Evolutionary conservation across 1,284 basidiomycete genomes (phyloP), one percentile per base, ranked within the genome.

Genomic region (Pisolithus thermaeus): DNA sequence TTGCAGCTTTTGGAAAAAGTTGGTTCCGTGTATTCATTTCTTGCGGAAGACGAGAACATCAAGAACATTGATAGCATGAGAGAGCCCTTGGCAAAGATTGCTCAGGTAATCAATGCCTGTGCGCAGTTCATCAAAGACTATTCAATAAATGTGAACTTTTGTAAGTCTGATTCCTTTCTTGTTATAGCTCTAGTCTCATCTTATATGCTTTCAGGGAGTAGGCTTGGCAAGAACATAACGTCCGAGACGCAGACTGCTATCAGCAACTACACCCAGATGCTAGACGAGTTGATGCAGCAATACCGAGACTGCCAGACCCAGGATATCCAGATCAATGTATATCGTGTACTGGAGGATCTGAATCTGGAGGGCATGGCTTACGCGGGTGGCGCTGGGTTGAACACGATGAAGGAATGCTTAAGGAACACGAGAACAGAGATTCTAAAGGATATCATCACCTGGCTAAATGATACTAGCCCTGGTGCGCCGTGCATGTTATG

Each of bases 401-500:
- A 48, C 9, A 25, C 36, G 32, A 28, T 16, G 9, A 48, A 48
- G 38, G 27, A 11, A 45, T 51, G 49, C 36, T 25, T 51, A n/a
- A 8, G 30, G 11, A 42, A 18, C 16, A 51, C 49, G 20, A 42
- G 49, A 12, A 12, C 0, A 8, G 42, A 51, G n/a, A 46, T 51
- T 36, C 32, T 45, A 14, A 2, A 35, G 23, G 20, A 25, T 9
- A 45, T 40, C 22, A 22, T 40, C 9, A 45, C 42, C 20, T 52
- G 50, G 50, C 36, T 35, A 3, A 41, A 42, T 12, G 42, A 37
- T 36, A 6, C 22, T 28, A 8, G 20, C 22, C 27, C 20, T 9
- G 20, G n/a, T 20, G 32, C 22, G 16, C 22, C 16, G 12, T 45
- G 44, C 4, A 28, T 56, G 3, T 48, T 56, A n/a, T 55, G 53